Conservation (phyloP, 2,329 filamentous ascomycete species). For the Ascocoryne sarcoides region DNA sequence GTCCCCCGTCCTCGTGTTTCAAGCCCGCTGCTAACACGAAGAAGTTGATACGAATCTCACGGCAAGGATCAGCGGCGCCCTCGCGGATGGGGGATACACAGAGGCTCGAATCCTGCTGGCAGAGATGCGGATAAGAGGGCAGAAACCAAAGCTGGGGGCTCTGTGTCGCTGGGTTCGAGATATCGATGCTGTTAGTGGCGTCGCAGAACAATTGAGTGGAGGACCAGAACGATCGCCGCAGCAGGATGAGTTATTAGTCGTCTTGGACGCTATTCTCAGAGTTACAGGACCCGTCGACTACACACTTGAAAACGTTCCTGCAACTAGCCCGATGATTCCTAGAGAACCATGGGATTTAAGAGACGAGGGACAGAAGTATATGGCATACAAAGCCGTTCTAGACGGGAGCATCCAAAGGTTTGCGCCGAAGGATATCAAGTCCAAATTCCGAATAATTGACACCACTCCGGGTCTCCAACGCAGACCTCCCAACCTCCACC, state of each 20-base stretch:
- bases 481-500: conserved; percentile 60
- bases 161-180: conserved; percentile 66
- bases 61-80: conserved; percentile 54
- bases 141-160: conserved; percentile 59
- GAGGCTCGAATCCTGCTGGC: conserved; percentile 58
- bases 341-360: conserved; percentile 55
- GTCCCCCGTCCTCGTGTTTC: conserved; percentile 13
- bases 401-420: conserved; percentile 45
- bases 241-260: conserved; percentile 47
- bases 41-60: conserved; percentile 52
- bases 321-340: conserved; percentile 42
- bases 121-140: conserved; percentile 59
- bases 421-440: conserved; percentile 31
- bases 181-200: conserved; percentile 58
- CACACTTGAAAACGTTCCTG: conserved; percentile 29
- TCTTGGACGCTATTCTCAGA: conserved; percentile 56
- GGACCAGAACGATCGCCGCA: conserved; percentile 32
- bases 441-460: conserved; percentile 49
- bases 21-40: conserved; percentile 16
- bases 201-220: conserved; percentile 46
- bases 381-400: conserved; percentile 48
- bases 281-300: conserved; percentile 53
- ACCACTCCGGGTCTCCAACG: conserved; percentile 49
- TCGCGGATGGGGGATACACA: conserved; percentile 55
- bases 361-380: conserved; percentile 30